These are phyloP conservation scores for Medicago ruthenica DNA, from an alignment of 306 rosid genomes.

Conservation along the genomic window DNA sequence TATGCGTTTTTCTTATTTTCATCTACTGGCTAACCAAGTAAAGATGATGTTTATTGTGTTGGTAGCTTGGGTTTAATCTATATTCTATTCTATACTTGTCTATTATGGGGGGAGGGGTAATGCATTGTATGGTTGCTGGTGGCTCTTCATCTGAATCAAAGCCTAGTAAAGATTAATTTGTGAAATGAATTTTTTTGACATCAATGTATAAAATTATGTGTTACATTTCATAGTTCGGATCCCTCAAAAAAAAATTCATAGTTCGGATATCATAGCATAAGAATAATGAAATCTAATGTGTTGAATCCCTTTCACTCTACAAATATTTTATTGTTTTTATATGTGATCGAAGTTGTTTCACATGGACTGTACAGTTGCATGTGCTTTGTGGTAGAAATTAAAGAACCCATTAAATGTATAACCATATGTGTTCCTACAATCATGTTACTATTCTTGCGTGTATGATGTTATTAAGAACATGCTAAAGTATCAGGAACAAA, in stretches of 20 bases:
- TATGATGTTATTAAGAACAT: no score
- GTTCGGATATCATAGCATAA: background rate
- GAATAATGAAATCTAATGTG: background rate
- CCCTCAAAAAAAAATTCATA: no score
- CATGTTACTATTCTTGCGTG: no score
- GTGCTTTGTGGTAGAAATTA: no score
- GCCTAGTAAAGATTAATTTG: conserved; percentile 29
- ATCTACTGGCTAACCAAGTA: conserved; percentile 88
- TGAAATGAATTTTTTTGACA: background rate
- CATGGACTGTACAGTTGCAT: no score
- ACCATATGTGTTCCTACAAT: no score
- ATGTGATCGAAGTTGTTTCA: no score
- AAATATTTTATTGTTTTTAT: background rate
- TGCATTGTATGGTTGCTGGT: conserved; percentile 35
- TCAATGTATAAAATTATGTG: conserved; percentile 17
- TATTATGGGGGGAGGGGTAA: background rate
- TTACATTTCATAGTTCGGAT: conserved; percentile 24
- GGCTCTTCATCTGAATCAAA: conserved; percentile 43
- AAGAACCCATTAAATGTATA: no score
- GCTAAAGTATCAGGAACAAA: no score
- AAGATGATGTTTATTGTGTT: conserved; percentile 42
- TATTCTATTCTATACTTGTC: conserved; percentile 26
- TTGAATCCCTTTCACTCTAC: background rate
- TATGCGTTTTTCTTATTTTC: conserved; percentile 84
- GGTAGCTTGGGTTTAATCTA: conserved; percentile 32